Evolutionary conservation across 352 stramenopile species (phyloP), one percentile per base, ranked within the genome.

Genomic region (Pythium pyrilobum): DNA sequence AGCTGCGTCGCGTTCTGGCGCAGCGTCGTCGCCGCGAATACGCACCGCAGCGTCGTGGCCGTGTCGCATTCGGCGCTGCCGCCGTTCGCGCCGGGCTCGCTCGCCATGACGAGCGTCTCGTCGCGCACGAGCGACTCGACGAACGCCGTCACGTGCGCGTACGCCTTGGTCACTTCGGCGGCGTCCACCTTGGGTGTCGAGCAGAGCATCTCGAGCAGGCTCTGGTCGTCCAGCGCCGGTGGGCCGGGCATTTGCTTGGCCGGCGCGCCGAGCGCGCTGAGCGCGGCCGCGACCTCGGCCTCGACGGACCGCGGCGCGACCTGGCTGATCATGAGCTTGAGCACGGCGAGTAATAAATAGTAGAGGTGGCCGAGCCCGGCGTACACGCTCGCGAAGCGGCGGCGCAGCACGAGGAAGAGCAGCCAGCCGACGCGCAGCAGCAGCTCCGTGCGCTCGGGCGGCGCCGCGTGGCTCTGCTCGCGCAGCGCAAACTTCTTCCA

Each of bases 361-460:
- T 95, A 95, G 27, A 92, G 71, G 36, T 76, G 65, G 2, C 75
- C 81, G 0, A 95, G 74, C 16, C 81, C 78, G 0, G 75, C 64
- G 64, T 85, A 83, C 5, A 80, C 46, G 8, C 47, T 38, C 0
- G 63, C 41, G 16, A 87, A 56, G 15, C 73, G 68, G 28, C 73
- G 66, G 47, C 80, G 82, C 0, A 69, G 63, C 24, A 89, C 56
- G 23, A 92, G 38, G 38, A 95, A 95, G 10, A 92, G 40, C 37
- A 92, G 56, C 84, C 84, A 95, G 1, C 81, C 84, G 9, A 64
- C 62, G 46, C 90, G 72, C 55, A 85, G 82, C 2, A 92, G 54
- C 32, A 71, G 62, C 27, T 74, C 61, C 3, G 50, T 62, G 40
- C 65, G 56, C 28, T 72, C 59, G 38, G 65, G 40, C 16, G 48